Evolutionary conservation across 2,329 filamentous ascomycete species (phyloP).

Genomic region (Neofusicoccum ribis): DNA sequence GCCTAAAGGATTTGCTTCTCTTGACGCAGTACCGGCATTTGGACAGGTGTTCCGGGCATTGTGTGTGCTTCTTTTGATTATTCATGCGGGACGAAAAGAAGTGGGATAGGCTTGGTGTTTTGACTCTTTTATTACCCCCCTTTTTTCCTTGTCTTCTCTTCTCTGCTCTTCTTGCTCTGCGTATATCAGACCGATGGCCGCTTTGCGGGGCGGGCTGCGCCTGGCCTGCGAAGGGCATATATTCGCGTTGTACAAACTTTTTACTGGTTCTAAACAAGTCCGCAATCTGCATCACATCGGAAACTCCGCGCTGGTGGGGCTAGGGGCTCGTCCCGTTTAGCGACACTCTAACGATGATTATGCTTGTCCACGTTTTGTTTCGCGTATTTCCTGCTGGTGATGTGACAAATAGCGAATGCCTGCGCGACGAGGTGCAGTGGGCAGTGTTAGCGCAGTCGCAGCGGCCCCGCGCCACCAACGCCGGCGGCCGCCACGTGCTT

Average conservation of each 20-base stretch:
- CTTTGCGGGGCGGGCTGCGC: neutral
- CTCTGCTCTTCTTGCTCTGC: neutral
- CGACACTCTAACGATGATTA: slow-evolving; percentile 15
- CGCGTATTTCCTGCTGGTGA: too few species aligned
- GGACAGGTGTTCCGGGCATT: slow-evolving; percentile 4
- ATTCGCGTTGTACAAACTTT: slow-evolving; percentile 10
- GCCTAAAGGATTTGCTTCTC: neutral
- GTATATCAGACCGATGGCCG: slow-evolving; percentile 8
- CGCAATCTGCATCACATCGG: slow-evolving; percentile 16
- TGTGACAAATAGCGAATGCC: too few species aligned
- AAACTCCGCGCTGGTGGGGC: neutral
- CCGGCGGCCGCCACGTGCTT: too few species aligned
- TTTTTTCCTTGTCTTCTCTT: neutral
- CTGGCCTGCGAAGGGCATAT: neutral
- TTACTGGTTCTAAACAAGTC: neutral
- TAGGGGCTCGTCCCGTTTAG: neutral
- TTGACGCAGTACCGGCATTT: neutral
- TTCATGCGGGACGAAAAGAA: slow-evolving; percentile 17
- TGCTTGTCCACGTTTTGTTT: neutral
- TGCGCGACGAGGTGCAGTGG: too few species aligned
- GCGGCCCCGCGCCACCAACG: neutral
- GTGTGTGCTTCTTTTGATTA: slow-evolving; percentile 3
- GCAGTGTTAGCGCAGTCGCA: neutral
- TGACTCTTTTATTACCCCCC: slow-evolving; percentile 9
- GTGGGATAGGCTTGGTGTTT: slow-evolving; percentile 10